These are phyloP conservation scores for Durotheca rogersii DNA, from an alignment of 495 filamentous ascomycete species.

Conservation along the genomic window DNA sequence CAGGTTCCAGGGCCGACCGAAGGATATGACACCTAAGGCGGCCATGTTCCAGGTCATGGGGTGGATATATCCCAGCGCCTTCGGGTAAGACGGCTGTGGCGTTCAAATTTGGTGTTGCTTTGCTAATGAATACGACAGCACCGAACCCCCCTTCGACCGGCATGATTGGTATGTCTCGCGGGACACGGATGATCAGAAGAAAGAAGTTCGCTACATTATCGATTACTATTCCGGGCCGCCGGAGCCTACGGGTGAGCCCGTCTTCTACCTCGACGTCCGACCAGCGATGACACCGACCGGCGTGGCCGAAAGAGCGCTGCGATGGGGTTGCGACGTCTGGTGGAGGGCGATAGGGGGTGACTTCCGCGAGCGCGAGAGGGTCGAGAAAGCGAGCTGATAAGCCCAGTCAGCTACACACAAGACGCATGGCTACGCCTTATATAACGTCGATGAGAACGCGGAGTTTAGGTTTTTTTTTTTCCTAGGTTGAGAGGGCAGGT, in stretches of 20 bases:
- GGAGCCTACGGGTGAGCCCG: slow-evolving; percentile 86
- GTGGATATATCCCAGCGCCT: slow-evolving; percentile 74
- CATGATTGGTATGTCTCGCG: slow-evolving; percentile 95
- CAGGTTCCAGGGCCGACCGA: slow-evolving; percentile 82
- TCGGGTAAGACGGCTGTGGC: slow-evolving; percentile 55
- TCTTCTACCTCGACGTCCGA: slow-evolving; percentile 96
- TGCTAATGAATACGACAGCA: slow-evolving; percentile 43
- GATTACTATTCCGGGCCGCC: slow-evolving; percentile 92
- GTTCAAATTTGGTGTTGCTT: background rate
- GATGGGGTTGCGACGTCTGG: slow-evolving; percentile 95
- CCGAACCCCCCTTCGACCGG: slow-evolving; percentile 90
- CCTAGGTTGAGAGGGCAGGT: too few species aligned
- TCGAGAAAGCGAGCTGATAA: slow-evolving; percentile 7
- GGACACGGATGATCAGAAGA: slow-evolving; percentile 55
- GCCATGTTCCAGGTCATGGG: slow-evolving; percentile 75
- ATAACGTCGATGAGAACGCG: slow-evolving; percentile 14
- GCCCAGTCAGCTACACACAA: background rate
- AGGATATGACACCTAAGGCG: slow-evolving; percentile 89
- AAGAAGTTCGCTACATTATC: slow-evolving; percentile 92
- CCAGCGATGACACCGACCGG: slow-evolving; percentile 86
- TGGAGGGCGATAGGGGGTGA: slow-evolving; percentile 79
- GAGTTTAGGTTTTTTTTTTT: slow-evolving; percentile 30
- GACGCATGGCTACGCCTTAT: slow-evolving; percentile 1
- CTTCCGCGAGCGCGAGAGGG: slow-evolving; percentile 43
- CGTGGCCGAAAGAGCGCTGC: slow-evolving; percentile 76